Conservation (phyloP, 2,329 filamentous ascomycete genomes). For the Dactylellina haptotyla region DNA sequence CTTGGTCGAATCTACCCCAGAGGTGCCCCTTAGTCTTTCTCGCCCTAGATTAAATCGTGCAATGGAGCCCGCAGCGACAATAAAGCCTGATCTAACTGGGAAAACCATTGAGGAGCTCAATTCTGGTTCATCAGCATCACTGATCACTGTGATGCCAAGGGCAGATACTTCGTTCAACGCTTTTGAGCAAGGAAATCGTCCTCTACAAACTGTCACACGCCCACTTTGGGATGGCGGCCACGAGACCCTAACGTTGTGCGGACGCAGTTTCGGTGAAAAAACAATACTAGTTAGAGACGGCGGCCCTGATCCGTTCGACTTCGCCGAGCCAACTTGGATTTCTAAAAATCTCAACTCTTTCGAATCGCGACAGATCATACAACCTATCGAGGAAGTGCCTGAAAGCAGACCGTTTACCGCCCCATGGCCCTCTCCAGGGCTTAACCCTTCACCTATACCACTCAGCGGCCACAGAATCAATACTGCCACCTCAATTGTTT, state of each 20-base stretch:
- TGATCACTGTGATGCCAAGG: too few species aligned
- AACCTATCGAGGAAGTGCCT: not conserved
- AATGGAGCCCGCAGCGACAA: too few species aligned
- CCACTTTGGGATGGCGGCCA: constrained; percentile 23
- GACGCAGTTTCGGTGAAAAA: not conserved
- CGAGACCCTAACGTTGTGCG: constrained; percentile 19
- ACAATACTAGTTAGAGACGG: not conserved
- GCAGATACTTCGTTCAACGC: not conserved
- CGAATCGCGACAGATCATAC: constrained; percentile 5
- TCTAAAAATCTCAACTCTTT: not conserved
- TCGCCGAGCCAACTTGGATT: not conserved
- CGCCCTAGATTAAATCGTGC: too few species aligned
- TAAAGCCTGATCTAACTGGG: too few species aligned
- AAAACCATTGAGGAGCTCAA: too few species aligned
- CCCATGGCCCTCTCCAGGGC: not conserved
- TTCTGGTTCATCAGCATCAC: not conserved
- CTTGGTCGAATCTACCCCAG: not conserved
- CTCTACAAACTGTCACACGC: not conserved
- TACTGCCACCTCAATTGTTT: constrained; percentile 43
- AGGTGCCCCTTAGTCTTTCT: too few species aligned
- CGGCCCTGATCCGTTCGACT: not conserved
- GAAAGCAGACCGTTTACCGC: not conserved
- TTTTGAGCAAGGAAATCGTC: not conserved
- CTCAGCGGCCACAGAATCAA: not conserved
- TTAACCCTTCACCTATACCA: not conserved